Evolutionary conservation across 2,329 filamentous ascomycete genomes (phyloP).

Genomic region (Hirsutella minnesotensis): DNA sequence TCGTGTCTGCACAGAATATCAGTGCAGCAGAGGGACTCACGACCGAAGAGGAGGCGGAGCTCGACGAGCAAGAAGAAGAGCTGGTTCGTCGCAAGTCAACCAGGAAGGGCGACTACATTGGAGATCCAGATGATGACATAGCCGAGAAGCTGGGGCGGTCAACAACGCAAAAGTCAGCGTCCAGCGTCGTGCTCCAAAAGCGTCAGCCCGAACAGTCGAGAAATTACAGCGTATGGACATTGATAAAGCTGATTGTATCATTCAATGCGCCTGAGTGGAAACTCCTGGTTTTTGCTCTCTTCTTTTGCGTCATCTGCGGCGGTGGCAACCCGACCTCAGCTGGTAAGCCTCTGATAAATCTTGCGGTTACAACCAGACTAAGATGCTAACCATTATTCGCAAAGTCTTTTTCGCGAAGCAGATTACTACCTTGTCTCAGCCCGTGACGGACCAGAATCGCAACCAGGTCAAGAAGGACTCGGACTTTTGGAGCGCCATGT

Average conservation of each 20-base stretch:
- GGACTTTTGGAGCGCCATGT: conserved; percentile 85
- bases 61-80: conserved; percentile 37
- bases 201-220: conserved; percentile 34
- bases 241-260: conserved; percentile 66
- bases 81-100: conserved; percentile 36
- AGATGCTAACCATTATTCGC: conserved; percentile 21
- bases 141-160: conserved; percentile 44
- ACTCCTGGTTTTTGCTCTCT: conserved; percentile 60
- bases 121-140: conserved; percentile 52
- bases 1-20: conserved; percentile 84
- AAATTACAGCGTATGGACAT: conserved; percentile 59
- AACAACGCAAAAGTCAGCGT: conserved; percentile 46
- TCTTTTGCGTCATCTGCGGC: conserved; percentile 67
- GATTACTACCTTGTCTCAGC: conserved; percentile 55
- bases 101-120: conserved; percentile 27
- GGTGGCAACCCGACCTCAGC: conserved; percentile 58
- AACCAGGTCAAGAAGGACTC: conserved; percentile 53
- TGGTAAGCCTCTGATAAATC: conserved; percentile 9
- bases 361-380: too few species aligned
- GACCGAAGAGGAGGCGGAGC: conserved; percentile 35
- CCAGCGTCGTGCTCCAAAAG: conserved; percentile 57
- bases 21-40: conserved; percentile 44
- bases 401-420: conserved; percentile 83
- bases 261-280: conserved; percentile 68
- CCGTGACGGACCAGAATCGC: conserved; percentile 36